Conservation (phyloP, 2,329 filamentous ascomycete genomes). For the Mycogone perniciosa region DNA sequence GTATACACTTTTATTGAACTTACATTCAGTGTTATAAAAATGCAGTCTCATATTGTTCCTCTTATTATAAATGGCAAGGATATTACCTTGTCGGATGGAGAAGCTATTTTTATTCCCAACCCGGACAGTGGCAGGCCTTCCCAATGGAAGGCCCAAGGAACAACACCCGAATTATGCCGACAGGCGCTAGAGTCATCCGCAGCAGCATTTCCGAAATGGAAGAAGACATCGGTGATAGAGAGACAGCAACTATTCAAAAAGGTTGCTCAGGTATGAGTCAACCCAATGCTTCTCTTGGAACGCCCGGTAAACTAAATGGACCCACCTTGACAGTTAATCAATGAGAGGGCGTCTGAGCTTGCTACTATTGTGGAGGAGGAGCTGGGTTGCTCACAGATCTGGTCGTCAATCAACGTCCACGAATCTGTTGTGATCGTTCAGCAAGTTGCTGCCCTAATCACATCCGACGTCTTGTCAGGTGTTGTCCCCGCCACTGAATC, state of each 20-base stretch:
- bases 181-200: conserved; percentile 1
- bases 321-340: neutral
- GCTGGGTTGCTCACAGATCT: neutral
- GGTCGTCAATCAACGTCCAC: neutral
- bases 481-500: neutral
- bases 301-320: neutral
- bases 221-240: neutral
- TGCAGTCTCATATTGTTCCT: conserved; percentile 2
- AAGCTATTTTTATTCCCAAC: neutral
- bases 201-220: conserved; percentile 5
- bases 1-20: too few relatives aligned
- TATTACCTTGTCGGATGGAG: neutral
- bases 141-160: conserved; percentile 8
- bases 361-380: conserved; percentile 2
- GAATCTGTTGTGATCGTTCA: conserved; percentile 3
- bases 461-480: conserved; percentile 1
- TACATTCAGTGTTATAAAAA: neutral
- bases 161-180: conserved; percentile 2
- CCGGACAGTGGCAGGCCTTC: neutral
- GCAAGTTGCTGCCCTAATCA: neutral
- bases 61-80: conserved; percentile 12
- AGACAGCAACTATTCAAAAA: conserved; percentile 2
- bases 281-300: too few relatives aligned
- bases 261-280: neutral
- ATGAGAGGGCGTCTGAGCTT: conserved; percentile 2